Base-by-base conservation (phyloP, 345 rosid genomes). In the Turritis glabra region DNA sequence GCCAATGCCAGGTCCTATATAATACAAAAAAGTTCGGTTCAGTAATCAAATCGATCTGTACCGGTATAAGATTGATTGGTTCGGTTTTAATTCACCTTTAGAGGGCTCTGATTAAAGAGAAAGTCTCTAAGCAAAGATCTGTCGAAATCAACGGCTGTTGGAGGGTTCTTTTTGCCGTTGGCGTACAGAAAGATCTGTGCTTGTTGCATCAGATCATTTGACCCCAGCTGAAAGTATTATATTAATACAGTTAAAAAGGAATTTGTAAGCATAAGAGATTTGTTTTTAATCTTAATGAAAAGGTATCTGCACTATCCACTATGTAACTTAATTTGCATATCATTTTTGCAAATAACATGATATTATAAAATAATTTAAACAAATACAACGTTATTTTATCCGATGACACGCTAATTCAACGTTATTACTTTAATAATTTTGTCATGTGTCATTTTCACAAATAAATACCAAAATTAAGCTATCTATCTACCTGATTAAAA, bases 1-100 rank as follows among this genome's bases (percentile, higher is more conserved):
- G 99, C 97, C 72, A 95, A 88, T 32, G 96, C 97, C n/a, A 92
- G 79, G 79, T 95, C 99, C 97, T 95, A 84, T 95, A 84, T 61
- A 68, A 84, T 60, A 70, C 21, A 40, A 33, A 61, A 10, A 0
- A 11, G 15, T 0, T 21, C 15, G 62, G 67, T 38, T 26, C n/a
- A 71, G 26, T 61, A 61, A 8, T 64, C 3, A 60, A 61, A 69
- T 48, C 67, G 51, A 72, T 60, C 30, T 54, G 29, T 23, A 50
- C n/a, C 57, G 47, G 46, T 33, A 17, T n/a, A 35, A 61, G 14
- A 8, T 23, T 23, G 50, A 41, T 14, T 41, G 18, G 21, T 82
- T 15, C 3, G 66, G 33, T 40, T 61, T 23, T 13, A 38, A 3
- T 23, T 0, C 4, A 92, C 99, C 97, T 92, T 95, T 51, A 89